Percentiles rank a stretch among this genome's conserved stretches.
Conservation (phyloP, 495 filamentous ascomycete genomes). For the Xylaria curta region DNA sequence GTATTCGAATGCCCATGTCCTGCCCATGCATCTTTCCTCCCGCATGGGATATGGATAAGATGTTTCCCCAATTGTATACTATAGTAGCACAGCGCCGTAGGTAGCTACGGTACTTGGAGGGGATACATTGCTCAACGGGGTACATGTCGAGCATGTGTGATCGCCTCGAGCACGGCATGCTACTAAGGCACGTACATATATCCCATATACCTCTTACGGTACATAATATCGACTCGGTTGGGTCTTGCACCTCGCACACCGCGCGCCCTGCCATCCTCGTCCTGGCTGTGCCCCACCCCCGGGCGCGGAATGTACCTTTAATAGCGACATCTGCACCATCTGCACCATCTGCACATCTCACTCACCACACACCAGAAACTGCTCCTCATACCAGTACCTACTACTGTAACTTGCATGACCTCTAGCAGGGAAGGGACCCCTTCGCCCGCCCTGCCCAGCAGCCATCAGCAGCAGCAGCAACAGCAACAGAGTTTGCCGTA, state of each 20-base stretch:
- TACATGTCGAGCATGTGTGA: neutral
- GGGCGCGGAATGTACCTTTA: neutral
- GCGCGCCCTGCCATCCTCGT: neutral
- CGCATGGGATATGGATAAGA: neutral
- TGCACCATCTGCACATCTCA: neutral
- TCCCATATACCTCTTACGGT: neutral
- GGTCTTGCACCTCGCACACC: neutral
- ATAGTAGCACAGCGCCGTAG: too few relatives aligned
- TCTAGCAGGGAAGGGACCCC: neutral
- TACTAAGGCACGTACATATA: neutral
- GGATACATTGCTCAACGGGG: neutral
- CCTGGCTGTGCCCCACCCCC: neutral
- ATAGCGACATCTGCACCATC: too few relatives aligned
- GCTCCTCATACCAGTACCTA: too few relatives aligned
- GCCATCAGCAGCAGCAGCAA: neutral
- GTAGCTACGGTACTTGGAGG: too few relatives aligned
- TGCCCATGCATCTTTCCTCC: neutral
- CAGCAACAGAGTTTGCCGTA: neutral
- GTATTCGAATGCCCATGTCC: neutral
- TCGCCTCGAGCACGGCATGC: neutral
- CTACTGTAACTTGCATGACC: neutral
- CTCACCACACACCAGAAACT: constrained; percentile 7
- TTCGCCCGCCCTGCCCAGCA: constrained; percentile 1
- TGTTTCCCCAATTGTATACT: neutral
- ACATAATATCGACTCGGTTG: neutral